phyloP scores from a whole-genome alignment of 1,284 basidiomycete species.

The Cryptococcus sp. region DNA sequence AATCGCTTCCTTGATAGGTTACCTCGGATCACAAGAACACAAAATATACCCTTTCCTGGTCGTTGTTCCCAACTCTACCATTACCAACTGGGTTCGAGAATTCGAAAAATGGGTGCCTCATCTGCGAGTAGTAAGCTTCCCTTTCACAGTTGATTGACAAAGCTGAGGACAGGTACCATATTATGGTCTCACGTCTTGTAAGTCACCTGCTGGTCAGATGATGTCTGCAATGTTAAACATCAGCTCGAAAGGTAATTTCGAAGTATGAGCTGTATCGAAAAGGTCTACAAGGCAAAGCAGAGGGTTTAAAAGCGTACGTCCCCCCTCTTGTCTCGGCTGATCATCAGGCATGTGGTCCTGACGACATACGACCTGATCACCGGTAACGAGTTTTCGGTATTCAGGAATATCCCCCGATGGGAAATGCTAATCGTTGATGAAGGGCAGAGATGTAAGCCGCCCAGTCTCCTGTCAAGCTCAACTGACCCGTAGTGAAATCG shows the following conservation, averaged over 20 bases:
- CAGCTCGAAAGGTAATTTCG: constrained; percentile 73
- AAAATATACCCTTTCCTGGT: constrained; percentile 71
- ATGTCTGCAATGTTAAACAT: constrained; percentile 19
- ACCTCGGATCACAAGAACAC: constrained; percentile 58
- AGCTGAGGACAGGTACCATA: constrained; percentile 26
- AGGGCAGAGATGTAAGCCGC: constrained; percentile 73
- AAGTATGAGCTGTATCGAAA: constrained; percentile 74
- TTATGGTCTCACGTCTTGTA: constrained; percentile 55
- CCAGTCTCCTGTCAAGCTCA: not conserved
- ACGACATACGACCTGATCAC: constrained; percentile 82
- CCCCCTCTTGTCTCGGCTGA: not conserved
- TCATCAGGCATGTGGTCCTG: constrained; percentile 65
- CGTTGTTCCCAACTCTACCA: constrained; percentile 78
- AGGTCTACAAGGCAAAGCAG: constrained; percentile 32
- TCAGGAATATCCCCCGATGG: constrained; percentile 80
- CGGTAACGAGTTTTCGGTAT: constrained; percentile 68
- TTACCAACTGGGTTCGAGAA: constrained; percentile 58
- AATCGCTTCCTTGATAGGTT: constrained; percentile 78
- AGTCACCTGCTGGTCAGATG: constrained; percentile 7
- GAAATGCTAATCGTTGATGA: constrained; percentile 89
- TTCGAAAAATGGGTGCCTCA: constrained; percentile 86
- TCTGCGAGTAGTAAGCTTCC: constrained; percentile 32
- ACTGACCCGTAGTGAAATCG: constrained; percentile 60
- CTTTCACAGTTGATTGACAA: not conserved
- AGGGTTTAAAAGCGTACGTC: constrained; percentile 45